Evolutionary conservation across 495 filamentous ascomycete species (phyloP), one percentile per base, ranked within the genome.

Genomic region (Aspergillus heteromorphus): DNA sequence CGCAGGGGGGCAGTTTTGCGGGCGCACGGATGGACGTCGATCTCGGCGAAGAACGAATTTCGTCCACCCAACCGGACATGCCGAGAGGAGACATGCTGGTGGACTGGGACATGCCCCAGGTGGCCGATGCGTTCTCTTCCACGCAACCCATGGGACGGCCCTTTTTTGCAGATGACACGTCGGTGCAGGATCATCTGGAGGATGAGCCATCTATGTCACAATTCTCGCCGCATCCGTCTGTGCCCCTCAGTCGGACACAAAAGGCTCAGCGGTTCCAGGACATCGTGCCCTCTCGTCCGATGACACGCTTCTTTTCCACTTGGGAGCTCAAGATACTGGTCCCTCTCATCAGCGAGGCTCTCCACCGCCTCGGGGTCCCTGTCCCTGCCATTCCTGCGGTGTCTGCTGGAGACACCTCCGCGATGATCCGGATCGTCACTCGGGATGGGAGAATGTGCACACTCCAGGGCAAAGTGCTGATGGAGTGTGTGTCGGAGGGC

Each of bases 191-290:
- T 48, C 74, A 79, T 50, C 82, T 97, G 9, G 83, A 84, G 49
- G 89, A 96, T 60, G 93, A 98, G 65, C 93, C 91, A 7, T 85
- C 85, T 31, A 88, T 97, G 84, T 87, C 83, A 23, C 93, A 99
- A 70, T 97, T 99, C 79, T 86, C 89, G 7, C 79, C 85, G 21
- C 82, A 79, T 6, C 91, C 91, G 4, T 79, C 83, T n/a, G 85
- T 96, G 1, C 89, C 90, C 0, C 61, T 96, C 10, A 88, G 75
- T 55, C 79, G 83, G 40, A 99, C 93, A 11, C 93, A 99, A 65
- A 85, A 85, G 49, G 93, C 93, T 6, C 84, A 85, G 48, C 81
- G 79, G 30, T 99, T 97, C 80, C 79, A 80, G 49, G 93, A 99
- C 68, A 93, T 99, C 57, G 72, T 87, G 29, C 92, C 88, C 10